These are phyloP conservation scores for Tilletia walkeri DNA, from an alignment of 1,284 basidiomycete species.

Conservation along the genomic window DNA sequence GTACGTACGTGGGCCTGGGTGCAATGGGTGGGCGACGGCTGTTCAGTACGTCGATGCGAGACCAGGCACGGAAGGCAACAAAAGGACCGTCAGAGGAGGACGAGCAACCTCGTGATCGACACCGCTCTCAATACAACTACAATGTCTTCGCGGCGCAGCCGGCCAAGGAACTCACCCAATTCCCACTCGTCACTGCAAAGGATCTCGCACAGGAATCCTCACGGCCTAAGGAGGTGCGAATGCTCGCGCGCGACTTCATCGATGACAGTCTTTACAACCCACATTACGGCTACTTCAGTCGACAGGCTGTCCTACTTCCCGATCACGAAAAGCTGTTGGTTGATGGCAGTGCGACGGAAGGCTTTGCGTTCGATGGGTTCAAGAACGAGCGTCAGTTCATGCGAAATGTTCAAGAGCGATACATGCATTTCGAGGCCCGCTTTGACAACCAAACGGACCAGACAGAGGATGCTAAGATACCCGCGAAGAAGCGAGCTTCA, in stretches of 20 bases:
- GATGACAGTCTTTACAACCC: constrained; percentile 97
- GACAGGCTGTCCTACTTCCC: constrained; percentile 51
- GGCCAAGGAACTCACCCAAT: constrained; percentile 35
- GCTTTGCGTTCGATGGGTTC: constrained; percentile 71
- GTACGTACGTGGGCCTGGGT: constrained; percentile 1
- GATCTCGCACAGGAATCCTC: constrained; percentile 27
- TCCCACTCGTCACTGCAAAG: constrained; percentile 41
- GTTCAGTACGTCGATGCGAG: background rate
- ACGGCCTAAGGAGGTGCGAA: constrained; percentile 74
- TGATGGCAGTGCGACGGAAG: constrained; percentile 26
- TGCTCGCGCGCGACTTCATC: constrained; percentile 94
- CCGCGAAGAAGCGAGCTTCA: background rate
- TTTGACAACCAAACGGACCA: constrained; percentile 21
- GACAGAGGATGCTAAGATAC: background rate
- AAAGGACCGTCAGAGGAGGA: background rate
- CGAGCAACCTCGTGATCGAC: constrained; percentile 19
- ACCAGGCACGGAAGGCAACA: background rate
- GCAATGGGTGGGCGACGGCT: constrained; percentile 4
- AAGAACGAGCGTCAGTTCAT: constrained; percentile 75
- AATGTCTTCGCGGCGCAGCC: constrained; percentile 49
- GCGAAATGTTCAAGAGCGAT: constrained; percentile 70
- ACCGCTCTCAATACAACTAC: constrained; percentile 53
- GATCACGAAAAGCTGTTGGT: constrained; percentile 13
- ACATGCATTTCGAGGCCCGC: constrained; percentile 46
- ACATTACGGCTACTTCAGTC: constrained; percentile 86